phyloP scores from a whole-genome alignment of 1,284 basidiomycete species.

The Microbotryum violaceum region DNA sequence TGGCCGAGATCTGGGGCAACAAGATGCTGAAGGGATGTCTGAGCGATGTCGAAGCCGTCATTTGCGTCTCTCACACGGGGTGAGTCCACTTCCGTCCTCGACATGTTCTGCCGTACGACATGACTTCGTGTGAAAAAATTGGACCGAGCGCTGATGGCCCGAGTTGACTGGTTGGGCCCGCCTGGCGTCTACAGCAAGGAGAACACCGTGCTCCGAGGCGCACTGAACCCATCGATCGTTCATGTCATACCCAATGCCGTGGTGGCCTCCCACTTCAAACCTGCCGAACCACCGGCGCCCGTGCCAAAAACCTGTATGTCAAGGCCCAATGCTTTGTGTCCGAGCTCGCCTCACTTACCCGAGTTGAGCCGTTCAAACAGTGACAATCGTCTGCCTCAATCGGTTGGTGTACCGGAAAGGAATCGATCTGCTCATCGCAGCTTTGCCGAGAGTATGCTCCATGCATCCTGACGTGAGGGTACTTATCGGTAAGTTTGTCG shows the following conservation, averaged over 20 bases:
- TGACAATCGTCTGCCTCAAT: conserved; percentile 89
- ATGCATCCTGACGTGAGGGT: conserved; percentile 78
- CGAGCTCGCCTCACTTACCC: not conserved
- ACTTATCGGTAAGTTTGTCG: conserved; percentile 59
- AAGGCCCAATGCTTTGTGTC: too few relatives aligned
- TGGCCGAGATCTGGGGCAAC: conserved; percentile 92
- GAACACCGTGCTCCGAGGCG: conserved; percentile 84
- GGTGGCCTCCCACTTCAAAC: conserved; percentile 77
- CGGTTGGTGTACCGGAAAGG: conserved; percentile 96
- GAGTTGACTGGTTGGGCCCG: conserved; percentile 34
- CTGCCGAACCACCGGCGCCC: conserved; percentile 46
- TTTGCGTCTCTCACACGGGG: conserved; percentile 98
- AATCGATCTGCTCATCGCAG: conserved; percentile 86
- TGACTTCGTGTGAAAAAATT: not conserved
- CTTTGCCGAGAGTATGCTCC: conserved; percentile 80
- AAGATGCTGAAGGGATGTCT: conserved; percentile 82
- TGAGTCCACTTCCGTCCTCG: conserved; percentile 41
- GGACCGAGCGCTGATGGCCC: conserved; percentile 45
- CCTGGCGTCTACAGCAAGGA: conserved; percentile 47
- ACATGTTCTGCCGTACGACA: too few relatives aligned
- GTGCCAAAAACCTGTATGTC: conserved; percentile 43
- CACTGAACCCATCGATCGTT: conserved; percentile 61
- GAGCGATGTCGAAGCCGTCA: conserved; percentile 83
- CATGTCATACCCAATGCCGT: conserved; percentile 93
- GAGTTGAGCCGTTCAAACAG: conserved; percentile 43